A percentile compares a stretch with the other conserved stretches of the same genome.
Conservation (phyloP, 176 grass and related monocot species). For the Oryza glaberrima region DNA sequence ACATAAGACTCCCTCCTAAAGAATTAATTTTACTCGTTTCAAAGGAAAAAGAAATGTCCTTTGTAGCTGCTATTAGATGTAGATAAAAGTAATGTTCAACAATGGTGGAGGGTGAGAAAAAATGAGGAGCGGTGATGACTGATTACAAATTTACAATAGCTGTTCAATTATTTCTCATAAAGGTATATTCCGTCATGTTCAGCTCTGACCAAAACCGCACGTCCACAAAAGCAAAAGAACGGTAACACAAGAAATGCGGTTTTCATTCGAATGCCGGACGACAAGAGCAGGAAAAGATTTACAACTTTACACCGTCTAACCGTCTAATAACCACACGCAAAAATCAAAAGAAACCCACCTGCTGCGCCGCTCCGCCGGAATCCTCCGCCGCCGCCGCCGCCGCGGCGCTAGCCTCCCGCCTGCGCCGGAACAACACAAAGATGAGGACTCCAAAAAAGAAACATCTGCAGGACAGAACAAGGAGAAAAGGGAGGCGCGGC, state of each 20-base stretch:
- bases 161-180: not conserved
- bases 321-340: not conserved
- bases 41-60: not conserved
- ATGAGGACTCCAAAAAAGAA: slow-evolving; percentile 2
- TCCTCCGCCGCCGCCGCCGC: not conserved
- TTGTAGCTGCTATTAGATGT: not conserved
- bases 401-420: slow-evolving; percentile 4
- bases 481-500: not conserved
- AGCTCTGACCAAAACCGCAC: not conserved
- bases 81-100: not conserved
- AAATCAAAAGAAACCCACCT: not conserved
- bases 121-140: not conserved
- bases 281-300: not conserved
- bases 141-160: not conserved
- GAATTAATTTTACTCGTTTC: not conserved
- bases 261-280: not conserved
- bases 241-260: not conserved
- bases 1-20: not conserved
- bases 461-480: not conserved
- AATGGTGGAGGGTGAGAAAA: not conserved
- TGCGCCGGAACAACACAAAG: slow-evolving; percentile 27
- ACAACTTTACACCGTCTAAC: not conserved
- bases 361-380: not conserved
- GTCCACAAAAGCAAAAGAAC: not conserved
- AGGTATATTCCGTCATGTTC: not conserved